A percentile compares a stretch with the other conserved stretches of the same genome.
phyloP scores from a whole-genome alignment of 2,329 filamentous ascomycete species.

The Gyromitra esculenta region DNA sequence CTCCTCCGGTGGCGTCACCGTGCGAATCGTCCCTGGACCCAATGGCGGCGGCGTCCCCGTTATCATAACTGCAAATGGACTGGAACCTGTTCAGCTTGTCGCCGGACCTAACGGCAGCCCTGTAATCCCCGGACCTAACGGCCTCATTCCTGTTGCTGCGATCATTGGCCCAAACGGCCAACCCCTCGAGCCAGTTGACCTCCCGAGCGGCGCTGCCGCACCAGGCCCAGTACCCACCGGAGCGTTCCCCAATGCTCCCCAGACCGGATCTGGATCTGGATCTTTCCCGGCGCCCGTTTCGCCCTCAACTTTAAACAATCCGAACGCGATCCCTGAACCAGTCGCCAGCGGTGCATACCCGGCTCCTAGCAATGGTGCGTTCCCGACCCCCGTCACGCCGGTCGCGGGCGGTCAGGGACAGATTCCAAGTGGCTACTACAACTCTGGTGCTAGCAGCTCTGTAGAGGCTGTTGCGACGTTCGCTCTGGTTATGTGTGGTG shows the following conservation, averaged over 20 bases:
- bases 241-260: not conserved
- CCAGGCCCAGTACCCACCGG: not conserved
- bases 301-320: slow-evolving; percentile 1
- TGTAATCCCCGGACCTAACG: slow-evolving; percentile 27
- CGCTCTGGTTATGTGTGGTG: slow-evolving; percentile 6
- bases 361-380: not conserved
- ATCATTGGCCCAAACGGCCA: slow-evolving; percentile 41
- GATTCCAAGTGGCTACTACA: slow-evolving; percentile 22
- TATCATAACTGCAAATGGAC: slow-evolving; percentile 16
- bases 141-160: slow-evolving; percentile 24
- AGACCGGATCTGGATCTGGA: not conserved
- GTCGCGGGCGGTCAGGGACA: not conserved
- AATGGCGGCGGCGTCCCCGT: slow-evolving; percentile 23
- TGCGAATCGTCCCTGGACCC: slow-evolving; percentile 21
- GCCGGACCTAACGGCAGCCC: slow-evolving; percentile 25
- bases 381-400: not conserved
- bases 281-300: not conserved
- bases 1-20: slow-evolving; percentile 5
- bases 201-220: not conserved
- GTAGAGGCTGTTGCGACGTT: slow-evolving; percentile 13
- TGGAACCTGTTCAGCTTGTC: slow-evolving; percentile 26
- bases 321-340: slow-evolving; percentile 30
- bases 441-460: slow-evolving; percentile 23
- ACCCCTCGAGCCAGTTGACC: not conserved
- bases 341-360: not conserved